Conservation (phyloP, 208 protist genomes). For the Leishmania major region DNA sequence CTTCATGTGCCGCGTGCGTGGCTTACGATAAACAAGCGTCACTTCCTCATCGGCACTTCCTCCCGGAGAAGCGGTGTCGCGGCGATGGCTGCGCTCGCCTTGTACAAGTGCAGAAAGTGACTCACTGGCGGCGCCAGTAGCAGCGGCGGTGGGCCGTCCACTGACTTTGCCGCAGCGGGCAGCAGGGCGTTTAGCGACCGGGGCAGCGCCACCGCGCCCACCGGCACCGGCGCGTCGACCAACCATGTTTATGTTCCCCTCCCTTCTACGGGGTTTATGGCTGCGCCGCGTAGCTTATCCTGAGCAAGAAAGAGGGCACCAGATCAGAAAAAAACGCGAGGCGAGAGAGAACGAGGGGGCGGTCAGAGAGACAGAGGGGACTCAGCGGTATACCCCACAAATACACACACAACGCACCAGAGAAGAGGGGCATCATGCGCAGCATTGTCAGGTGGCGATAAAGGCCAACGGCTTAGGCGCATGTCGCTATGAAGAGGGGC, state of each 20-base stretch:
- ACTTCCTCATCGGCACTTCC: constrained; percentile 31
- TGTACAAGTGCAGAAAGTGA: constrained; percentile 12
- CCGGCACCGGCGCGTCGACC: background rate
- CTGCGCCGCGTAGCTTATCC: background rate
- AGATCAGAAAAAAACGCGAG: too few species aligned
- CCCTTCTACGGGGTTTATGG: background rate
- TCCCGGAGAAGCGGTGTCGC: background rate
- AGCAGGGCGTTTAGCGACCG: constrained; percentile 3
- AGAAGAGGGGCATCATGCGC: background rate
- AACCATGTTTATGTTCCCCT: background rate
- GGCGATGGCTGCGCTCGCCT: constrained; percentile 1
- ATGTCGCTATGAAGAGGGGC: background rate
- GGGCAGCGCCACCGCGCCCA: constrained; percentile 3
- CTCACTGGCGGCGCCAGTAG: background rate
- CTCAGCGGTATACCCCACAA: background rate
- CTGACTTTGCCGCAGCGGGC: constrained; percentile 2
- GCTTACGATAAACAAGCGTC: constrained; percentile 36
- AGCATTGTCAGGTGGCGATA: background rate
- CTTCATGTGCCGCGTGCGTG: constrained; percentile 6
- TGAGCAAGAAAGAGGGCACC: background rate
- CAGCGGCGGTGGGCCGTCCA: background rate
- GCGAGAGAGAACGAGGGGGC: background rate
- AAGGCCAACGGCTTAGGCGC: background rate
- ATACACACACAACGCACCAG: background rate
- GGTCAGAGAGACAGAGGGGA: background rate